Percentiles rank a stretch among this genome's conserved stretches.
Evolutionary conservation across 202 grass and related monocot species (phyloP).

Genomic region (Panicum hallii): DNA sequence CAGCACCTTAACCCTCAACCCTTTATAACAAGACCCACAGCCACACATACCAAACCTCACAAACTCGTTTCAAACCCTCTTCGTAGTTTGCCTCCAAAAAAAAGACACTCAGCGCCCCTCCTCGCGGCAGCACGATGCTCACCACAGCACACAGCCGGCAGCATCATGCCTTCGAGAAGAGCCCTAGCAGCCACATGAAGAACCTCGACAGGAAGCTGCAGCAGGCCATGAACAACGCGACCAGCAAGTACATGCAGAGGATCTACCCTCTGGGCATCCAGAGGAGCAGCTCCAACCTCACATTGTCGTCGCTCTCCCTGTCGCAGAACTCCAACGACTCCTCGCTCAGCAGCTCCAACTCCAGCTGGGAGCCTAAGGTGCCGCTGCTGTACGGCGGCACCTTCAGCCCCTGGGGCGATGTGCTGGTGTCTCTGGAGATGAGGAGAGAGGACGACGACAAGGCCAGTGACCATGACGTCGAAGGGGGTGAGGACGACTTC

Average conservation of each 20-base stretch:
- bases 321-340: conserved; percentile 98
- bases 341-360: conserved; percentile 86
- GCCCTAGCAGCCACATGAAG: conserved; percentile 43
- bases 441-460: conserved; percentile 68
- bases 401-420: conserved; percentile 78
- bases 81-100: conserved; percentile 32
- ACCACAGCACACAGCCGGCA: conserved; percentile 66
- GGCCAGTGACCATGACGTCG: conserved; percentile 50
- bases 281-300: conserved; percentile 78
- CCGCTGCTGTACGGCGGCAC: conserved; percentile 64
- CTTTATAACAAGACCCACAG: conserved; percentile 58
- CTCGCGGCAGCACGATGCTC: conserved; percentile 43
- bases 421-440: conserved; percentile 53
- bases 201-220: conserved; percentile 64
- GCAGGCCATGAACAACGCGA: conserved; percentile 55
- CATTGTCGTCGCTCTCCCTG: conserved; percentile 88
- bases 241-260: conserved; percentile 66
- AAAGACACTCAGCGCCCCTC: background rate
- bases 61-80: conserved; percentile 46
- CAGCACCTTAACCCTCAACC: conserved; percentile 64
- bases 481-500: conserved; percentile 54
- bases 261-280: conserved; percentile 74
- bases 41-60: conserved; percentile 41
- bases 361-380: conserved; percentile 94
- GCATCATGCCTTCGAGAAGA: conserved; percentile 69